phyloP scores from a whole-genome alignment of 768 basidiomycete species.

The Galerina marginata region DNA sequence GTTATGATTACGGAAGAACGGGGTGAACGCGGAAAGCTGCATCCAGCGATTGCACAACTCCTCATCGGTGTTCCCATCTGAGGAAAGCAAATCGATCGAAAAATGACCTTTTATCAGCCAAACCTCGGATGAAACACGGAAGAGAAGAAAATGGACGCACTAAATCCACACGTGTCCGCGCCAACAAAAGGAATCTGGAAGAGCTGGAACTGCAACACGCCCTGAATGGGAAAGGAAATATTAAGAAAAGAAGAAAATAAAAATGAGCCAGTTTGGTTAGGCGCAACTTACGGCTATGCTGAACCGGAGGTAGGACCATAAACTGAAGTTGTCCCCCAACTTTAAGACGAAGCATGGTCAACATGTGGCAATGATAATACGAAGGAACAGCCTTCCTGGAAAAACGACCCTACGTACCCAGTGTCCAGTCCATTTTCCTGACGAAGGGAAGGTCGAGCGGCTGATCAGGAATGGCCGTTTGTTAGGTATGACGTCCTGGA shows the following conservation, averaged over 20 bases:
- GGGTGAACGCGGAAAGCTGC: conserved; percentile 82
- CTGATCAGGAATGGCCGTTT: conserved; percentile 75
- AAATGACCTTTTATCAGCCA: conserved; percentile 8
- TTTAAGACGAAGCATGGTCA: conserved; percentile 27
- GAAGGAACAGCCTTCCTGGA: not conserved
- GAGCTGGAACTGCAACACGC: conserved; percentile 81
- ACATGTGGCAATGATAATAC: conserved; percentile 16
- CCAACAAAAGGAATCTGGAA: conserved; percentile 88
- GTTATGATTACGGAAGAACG: conserved; percentile 86
- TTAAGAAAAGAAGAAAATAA: conserved; percentile 4
- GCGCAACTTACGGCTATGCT: conserved; percentile 51
- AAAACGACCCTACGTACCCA: conserved; percentile 51
- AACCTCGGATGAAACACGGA: conserved; percentile 23
- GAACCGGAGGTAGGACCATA: conserved; percentile 74
- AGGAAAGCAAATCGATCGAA: not conserved
- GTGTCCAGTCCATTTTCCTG: conserved; percentile 75
- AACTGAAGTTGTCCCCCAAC: conserved; percentile 80
- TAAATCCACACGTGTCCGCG: conserved; percentile 77
- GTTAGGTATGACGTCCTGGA: conserved; percentile 57
- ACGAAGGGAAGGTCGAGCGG: conserved; percentile 70
- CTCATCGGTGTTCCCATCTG: conserved; percentile 72
- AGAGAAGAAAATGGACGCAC: conserved; percentile 32
- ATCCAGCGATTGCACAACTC: conserved; percentile 88
- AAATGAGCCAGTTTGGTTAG: conserved; percentile 16
- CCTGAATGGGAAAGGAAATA: conserved; percentile 43